Conservation (phyloP, 192 early-diverging fungal species). For the Backusella psychrophila region DNA sequence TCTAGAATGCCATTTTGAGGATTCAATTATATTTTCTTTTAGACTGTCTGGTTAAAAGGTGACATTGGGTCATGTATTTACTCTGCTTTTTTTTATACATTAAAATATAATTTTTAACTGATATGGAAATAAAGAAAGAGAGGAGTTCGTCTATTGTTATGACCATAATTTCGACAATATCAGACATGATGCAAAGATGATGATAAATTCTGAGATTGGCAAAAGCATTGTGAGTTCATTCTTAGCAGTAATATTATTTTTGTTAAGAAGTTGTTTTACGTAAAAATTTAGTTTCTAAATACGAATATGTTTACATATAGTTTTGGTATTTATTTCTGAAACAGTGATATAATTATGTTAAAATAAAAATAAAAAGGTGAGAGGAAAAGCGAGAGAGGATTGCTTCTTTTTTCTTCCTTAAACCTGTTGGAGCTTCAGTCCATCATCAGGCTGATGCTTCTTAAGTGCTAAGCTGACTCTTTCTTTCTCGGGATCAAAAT, state of each 20-base stretch:
- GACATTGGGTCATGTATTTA: not conserved
- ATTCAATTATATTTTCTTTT: not conserved
- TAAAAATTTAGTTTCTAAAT: not conserved
- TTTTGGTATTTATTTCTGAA: not conserved
- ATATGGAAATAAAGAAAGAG: not conserved
- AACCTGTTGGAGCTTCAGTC: slow-evolving; percentile 1
- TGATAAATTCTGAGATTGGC: no score
- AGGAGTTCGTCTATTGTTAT: not conserved
- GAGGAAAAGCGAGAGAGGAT: not conserved
- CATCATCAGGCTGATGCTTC: slow-evolving; percentile 8
- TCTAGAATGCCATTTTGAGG: not conserved
- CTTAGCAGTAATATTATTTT: no score
- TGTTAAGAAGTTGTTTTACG: not conserved
- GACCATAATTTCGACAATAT: not conserved
- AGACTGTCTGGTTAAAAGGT: not conserved
- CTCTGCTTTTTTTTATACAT: not conserved
- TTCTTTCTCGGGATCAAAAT: slow-evolving; percentile 28
- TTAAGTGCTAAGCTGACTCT: slow-evolving; percentile 20
- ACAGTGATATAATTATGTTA: not conserved
- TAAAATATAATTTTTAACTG: no score
- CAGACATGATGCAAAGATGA: no score
- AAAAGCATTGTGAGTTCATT: no score
- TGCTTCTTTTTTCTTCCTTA: not conserved
- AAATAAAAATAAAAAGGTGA: not conserved
- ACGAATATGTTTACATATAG: not conserved